Percentiles rank a stretch among this genome's conserved stretches.
Evolutionary conservation across 2,329 filamentous ascomycete genomes (phyloP).

Genomic region (Diaporthe sp.): DNA sequence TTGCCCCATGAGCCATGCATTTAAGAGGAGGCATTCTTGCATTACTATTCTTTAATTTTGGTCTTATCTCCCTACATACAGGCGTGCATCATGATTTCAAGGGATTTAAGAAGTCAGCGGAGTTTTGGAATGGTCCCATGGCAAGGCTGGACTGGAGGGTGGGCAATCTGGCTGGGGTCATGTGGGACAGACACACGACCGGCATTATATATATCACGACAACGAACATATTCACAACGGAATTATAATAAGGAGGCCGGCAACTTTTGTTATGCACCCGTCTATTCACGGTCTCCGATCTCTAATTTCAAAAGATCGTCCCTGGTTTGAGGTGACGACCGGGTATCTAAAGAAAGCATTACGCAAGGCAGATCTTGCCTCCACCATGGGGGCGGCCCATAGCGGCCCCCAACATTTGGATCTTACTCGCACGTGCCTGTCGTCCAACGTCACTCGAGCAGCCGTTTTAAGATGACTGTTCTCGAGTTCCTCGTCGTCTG

Average conservation of each 20-base stretch:
- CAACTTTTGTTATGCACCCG: neutral
- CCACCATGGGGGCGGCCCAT: no score
- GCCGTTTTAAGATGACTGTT: neutral
- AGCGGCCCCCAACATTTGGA: no score
- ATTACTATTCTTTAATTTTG: neutral
- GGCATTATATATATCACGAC: neutral
- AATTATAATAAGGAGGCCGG: neutral
- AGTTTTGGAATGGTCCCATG: neutral
- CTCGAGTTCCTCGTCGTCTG: no score
- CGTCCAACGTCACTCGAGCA: neutral
- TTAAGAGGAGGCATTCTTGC: neutral
- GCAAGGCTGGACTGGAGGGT: neutral
- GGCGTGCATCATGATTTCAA: neutral
- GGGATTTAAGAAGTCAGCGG: neutral
- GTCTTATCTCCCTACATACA: no score
- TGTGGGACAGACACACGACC: neutral
- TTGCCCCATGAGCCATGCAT: neutral
- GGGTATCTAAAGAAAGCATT: constrained; percentile 37
- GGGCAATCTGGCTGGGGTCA: neutral
- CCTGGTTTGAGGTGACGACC: constrained; percentile 28
- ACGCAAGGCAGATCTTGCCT: constrained; percentile 1
- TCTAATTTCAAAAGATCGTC: constrained; percentile 32
- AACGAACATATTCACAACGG: neutral
- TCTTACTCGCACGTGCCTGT: neutral
- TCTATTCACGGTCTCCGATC: constrained; percentile 24